These are phyloP conservation scores for Botrytis aclada DNA, from an alignment of 2,329 filamentous ascomycete genomes.

Conservation along the genomic window DNA sequence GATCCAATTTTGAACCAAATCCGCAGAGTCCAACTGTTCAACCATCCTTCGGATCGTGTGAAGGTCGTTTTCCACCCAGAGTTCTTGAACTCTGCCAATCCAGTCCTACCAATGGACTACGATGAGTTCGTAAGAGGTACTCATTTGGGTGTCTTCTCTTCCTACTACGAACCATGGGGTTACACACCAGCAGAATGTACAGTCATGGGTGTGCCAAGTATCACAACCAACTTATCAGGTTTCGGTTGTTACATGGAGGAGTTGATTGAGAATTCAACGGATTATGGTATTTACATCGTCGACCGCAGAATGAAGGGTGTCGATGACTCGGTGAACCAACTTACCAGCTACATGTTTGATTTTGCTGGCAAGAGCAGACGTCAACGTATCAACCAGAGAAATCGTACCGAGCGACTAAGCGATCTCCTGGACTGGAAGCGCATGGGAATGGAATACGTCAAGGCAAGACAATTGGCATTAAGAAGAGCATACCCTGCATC, in stretches of 20 bases:
- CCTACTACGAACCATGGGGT: constrained; percentile 99
- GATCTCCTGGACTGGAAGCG: constrained; percentile 98
- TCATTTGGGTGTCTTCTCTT: constrained; percentile 91
- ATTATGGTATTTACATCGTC: constrained; percentile 99
- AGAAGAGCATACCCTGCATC: constrained; percentile 87
- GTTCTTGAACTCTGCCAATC: constrained; percentile 93
- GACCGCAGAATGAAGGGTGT: constrained; percentile 93
- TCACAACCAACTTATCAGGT: constrained; percentile 95
- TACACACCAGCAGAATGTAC: constrained; percentile 98
- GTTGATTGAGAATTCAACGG: constrained; percentile 93
- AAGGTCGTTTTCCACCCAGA: constrained; percentile 98
- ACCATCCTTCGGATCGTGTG: constrained; percentile 89
- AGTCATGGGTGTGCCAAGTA: constrained; percentile 97
- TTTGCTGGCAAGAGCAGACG: constrained; percentile 90
- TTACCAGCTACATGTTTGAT: constrained; percentile 88
- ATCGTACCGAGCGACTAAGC: constrained; percentile 90
- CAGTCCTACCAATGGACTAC: constrained; percentile 92
- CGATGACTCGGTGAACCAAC: constrained; percentile 95
- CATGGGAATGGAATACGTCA: constrained; percentile 99
- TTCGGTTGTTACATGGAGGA: constrained; percentile 99
- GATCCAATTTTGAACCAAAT: constrained; percentile 96
- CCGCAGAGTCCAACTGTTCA: constrained; percentile 93
- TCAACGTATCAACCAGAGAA: constrained; percentile 97
- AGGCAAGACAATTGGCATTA: constrained; percentile 88
- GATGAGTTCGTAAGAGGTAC: constrained; percentile 98